Base-by-base conservation (phyloP, 768 basidiomycete genomes). In the Porpolomopsis calyptriformis region DNA sequence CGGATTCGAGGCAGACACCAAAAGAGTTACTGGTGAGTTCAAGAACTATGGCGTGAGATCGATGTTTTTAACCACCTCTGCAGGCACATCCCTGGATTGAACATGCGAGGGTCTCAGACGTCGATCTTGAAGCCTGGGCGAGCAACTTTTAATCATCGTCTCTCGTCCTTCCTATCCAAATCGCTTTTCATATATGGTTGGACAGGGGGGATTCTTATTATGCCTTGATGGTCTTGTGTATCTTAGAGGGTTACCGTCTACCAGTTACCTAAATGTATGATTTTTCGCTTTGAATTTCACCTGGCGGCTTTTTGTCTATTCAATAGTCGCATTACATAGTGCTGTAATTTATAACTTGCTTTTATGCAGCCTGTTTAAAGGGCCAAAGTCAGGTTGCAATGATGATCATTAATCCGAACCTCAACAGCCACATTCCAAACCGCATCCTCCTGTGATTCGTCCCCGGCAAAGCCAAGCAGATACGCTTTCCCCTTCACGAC, bases 101-200 rank as follows among this genome's bases (percentile, higher is more conserved):
- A 45, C 69, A 72, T 40, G 76, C 84, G 6, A 69, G 70, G 54
- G 60, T 63, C 16, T 77, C 78, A 25, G 71, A 68, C 20, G 70
- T 88, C 43, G 84, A 91, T 60, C 68, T 90, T 45, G 80, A 84
- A 60, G 77, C 74, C 40, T 91, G 86, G 83, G 85, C 87, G 20
- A 81, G 68, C 62, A 84, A 81, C 26, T 78, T 85, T 58, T 86
- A 62, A 69, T 12, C 34, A 14, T 31, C 14, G 23, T 20, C 9
- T 20, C 18, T 23, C 40, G 23, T 23, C 25, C 8, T 16, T 27
- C 40, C 40, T 23, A n/a, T n/a, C n/a, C n/a, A n/a, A n/a, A n/a
- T n/a, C n/a, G n/a, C n/a, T n/a, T n/a, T n/a, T n/a, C n/a, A n/a
- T n/a, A n/a, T n/a, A n/a, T n/a, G n/a, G n/a, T n/a, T n/a, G n/a